A percentile compares a stretch with the other conserved stretches of the same genome.
Evolutionary conservation across 1,139 yeast genomes (phyloP).

Genomic region (Hyphopichia burtonii): DNA sequence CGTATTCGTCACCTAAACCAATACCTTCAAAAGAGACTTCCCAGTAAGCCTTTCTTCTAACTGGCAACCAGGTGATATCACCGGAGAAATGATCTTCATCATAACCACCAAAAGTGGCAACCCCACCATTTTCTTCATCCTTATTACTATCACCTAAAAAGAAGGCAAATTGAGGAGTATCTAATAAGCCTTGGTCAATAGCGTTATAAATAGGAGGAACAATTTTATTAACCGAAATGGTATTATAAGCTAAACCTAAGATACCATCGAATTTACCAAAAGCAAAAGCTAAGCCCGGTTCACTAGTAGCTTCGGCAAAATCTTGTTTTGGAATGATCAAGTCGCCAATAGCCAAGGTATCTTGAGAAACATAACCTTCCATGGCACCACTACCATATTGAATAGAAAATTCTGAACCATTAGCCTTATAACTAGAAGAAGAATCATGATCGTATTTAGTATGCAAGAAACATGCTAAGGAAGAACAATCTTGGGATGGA

Average conservation of each 20-base stretch:
- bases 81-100: conserved; percentile 76
- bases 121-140: conserved; percentile 72
- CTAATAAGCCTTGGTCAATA: conserved; percentile 73
- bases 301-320: conserved; percentile 95
- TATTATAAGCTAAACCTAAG: conserved; percentile 88
- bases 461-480: conserved; percentile 94
- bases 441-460: conserved; percentile 79
- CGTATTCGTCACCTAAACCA: conserved; percentile 88
- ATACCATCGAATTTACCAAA: conserved; percentile 98
- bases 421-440: conserved; percentile 78
- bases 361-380: conserved; percentile 89
- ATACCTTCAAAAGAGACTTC: conserved; percentile 91
- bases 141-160: conserved; percentile 78
- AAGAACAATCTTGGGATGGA: conserved; percentile 83
- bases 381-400: conserved; percentile 91
- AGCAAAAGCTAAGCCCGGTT: conserved; percentile 97
- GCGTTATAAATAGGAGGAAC: conserved; percentile 96
- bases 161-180: conserved; percentile 83
- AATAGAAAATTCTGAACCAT: conserved; percentile 82
- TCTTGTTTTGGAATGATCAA: conserved; percentile 82
- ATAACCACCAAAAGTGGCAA: conserved; percentile 92
- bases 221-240: conserved; percentile 82
- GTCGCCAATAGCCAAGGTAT: conserved; percentile 76
- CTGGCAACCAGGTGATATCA: conserved; percentile 89
- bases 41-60: conserved; percentile 99